Conservation (phyloP, 352 stramenopile genomes). For the Blastocystis sp. region DNA sequence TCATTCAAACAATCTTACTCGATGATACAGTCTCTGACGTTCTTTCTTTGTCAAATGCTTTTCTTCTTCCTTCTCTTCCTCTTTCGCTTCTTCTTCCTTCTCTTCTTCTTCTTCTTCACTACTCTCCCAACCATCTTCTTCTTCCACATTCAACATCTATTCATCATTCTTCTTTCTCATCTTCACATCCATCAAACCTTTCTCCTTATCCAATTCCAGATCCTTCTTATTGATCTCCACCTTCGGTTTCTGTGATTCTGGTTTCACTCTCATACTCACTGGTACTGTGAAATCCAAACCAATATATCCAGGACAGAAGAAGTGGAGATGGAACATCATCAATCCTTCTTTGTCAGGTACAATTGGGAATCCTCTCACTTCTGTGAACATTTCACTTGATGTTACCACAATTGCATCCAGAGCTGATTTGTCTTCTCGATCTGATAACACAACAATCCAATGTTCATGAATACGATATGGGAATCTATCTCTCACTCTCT, state of each 20-base stretch:
- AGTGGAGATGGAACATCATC: background rate
- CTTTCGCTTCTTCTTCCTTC: background rate
- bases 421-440: background rate
- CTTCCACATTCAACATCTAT: conserved; percentile 44
- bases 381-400: background rate
- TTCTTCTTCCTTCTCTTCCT: no score
- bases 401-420: background rate
- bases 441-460: conserved; percentile 19
- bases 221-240: conserved; percentile 42
- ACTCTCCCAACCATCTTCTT: conserved; percentile 21
- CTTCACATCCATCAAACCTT: conserved; percentile 13
- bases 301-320: background rate
- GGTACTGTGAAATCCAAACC: conserved; percentile 33
- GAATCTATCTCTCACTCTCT: background rate
- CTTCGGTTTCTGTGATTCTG: conserved; percentile 9
- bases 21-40: background rate
- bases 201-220: conserved; percentile 34
- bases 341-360: background rate
- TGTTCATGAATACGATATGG: conserved; percentile 27
- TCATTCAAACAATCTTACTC: background rate
- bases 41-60: conserved; percentile 2
- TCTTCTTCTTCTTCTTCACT: conserved; percentile 26
- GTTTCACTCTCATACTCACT: background rate
- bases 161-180: background rate
- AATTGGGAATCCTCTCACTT: background rate